Conservation (phyloP, 345 rosid species). For the Populus pruinosa region DNA sequence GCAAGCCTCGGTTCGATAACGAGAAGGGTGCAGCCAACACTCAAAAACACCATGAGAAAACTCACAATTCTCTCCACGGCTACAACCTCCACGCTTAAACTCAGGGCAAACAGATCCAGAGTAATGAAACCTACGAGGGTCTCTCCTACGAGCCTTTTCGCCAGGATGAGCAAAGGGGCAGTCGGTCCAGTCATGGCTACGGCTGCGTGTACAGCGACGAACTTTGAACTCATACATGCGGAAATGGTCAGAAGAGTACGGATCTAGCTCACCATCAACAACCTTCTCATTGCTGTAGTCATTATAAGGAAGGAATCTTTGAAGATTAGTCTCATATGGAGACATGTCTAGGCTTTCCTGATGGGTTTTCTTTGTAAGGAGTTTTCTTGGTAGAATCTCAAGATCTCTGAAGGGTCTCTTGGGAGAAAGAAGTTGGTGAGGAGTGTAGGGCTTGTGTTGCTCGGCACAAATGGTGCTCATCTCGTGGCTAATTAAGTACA, state of each 20-base stretch:
- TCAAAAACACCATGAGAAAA: conserved; percentile 25
- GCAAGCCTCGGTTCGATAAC: conserved; percentile 28
- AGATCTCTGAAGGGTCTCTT: conserved; percentile 31
- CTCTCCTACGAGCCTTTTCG: conserved; percentile 88
- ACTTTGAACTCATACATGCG: conserved; percentile 95
- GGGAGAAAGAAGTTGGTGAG: conserved; percentile 26
- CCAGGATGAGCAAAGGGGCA: conserved; percentile 90
- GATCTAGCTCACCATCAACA: conserved; percentile 27
- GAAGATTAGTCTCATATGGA: conserved; percentile 11
- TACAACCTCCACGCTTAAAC: conserved; percentile 42
- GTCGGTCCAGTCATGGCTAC: conserved; percentile 96
- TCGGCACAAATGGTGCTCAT: conserved; percentile 53
- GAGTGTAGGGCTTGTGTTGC: conserved; percentile 38
- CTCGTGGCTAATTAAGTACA: not conserved
- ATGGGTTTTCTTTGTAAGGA: conserved; percentile 25
- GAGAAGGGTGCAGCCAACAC: conserved; percentile 30
- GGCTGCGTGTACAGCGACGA: conserved; percentile 78
- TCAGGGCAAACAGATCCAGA: conserved; percentile 70
- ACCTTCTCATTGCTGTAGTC: conserved; percentile 11
- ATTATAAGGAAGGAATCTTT: conserved; percentile 41
- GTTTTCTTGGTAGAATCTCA: conserved; percentile 67
- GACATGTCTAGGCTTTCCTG: conserved; percentile 3
- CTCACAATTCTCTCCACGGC: conserved; percentile 24
- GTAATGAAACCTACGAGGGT: conserved; percentile 60
- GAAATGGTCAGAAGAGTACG: conserved; percentile 75